Conservation (phyloP, 1,139 yeast species). For the Saccharomyces uvarum region DNA sequence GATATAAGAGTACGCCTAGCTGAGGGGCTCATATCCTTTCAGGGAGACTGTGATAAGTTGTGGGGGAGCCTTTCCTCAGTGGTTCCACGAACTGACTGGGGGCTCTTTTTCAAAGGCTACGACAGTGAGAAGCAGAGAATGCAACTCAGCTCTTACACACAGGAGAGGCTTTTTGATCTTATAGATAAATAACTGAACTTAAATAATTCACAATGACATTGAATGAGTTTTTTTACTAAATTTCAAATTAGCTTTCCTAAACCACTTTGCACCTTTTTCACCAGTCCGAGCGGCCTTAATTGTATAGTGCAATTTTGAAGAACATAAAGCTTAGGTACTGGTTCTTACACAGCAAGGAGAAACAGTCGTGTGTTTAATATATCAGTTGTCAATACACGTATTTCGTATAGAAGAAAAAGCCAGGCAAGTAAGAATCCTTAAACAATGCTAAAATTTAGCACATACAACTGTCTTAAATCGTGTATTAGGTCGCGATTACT, state of each 20-base stretch:
- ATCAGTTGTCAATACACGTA: neutral
- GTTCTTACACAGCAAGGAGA: neutral
- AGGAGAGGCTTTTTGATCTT: neutral
- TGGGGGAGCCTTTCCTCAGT: neutral
- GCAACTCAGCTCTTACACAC: neutral
- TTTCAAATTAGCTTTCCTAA: neutral
- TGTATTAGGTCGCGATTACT: neutral
- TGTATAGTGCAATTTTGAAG: neutral
- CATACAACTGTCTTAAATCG: neutral
- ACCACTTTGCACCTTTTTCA: neutral
- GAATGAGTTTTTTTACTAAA: neutral
- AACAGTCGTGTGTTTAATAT: neutral
- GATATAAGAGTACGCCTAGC: neutral
- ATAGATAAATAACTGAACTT: neutral
- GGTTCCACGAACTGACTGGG: neutral
- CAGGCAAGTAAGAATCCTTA: neutral
- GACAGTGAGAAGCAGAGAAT: neutral
- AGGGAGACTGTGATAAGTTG: neutral
- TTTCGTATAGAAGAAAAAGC: neutral
- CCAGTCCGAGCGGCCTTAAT: neutral
- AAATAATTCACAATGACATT: neutral
- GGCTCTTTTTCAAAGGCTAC: neutral
- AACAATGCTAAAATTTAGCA: neutral
- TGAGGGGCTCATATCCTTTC: neutral
- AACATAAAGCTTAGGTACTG: neutral